A percentile compares a stretch with the other conserved stretches of the same genome.
phyloP scores from a whole-genome alignment of 805 yeast genomes.

The Wickerhamomyces alni region DNA sequence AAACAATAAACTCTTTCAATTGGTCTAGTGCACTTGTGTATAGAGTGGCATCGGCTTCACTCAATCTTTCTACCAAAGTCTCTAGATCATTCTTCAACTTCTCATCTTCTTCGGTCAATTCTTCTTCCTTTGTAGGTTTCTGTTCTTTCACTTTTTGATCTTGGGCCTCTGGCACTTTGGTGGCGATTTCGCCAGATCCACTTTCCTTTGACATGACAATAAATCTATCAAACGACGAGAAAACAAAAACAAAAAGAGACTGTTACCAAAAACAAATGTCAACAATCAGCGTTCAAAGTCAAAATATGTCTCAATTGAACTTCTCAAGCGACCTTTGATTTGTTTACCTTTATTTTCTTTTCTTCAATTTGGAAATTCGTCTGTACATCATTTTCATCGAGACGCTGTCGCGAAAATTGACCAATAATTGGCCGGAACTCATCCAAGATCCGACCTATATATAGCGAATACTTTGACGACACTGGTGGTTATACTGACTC shows the following conservation, averaged over 20 bases:
- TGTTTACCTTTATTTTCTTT: too few species aligned
- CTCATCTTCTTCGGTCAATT: slow-evolving; percentile 88
- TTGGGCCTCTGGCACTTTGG: slow-evolving; percentile 12
- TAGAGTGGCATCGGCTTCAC: slow-evolving; percentile 39
- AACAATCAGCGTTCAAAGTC: too few species aligned
- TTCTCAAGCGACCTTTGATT: too few species aligned
- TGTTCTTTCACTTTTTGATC: slow-evolving; percentile 7
- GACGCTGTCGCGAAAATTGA: too few species aligned
- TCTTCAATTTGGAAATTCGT: too few species aligned
- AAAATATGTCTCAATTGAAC: too few species aligned
- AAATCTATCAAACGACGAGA: not conserved
- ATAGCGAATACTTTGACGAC: too few species aligned
- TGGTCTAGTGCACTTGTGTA: slow-evolving; percentile 60
- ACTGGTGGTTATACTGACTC: too few species aligned
- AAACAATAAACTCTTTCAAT: slow-evolving; percentile 74
- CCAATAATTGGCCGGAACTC: too few species aligned
- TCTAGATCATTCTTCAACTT: slow-evolving; percentile 84
- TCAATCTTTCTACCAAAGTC: slow-evolving; percentile 72
- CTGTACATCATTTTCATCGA: too few species aligned
- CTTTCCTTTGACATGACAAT: slow-evolving; percentile 12
- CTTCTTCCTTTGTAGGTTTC: slow-evolving; percentile 51
- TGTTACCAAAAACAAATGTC: too few species aligned
- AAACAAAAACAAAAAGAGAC: not conserved
- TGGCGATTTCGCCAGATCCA: slow-evolving; percentile 21
- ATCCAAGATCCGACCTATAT: too few species aligned